A percentile compares a stretch with the other conserved stretches of the same genome.
Conservation (phyloP, 441 rosid genomes). For the Kokia cookei region DNA sequence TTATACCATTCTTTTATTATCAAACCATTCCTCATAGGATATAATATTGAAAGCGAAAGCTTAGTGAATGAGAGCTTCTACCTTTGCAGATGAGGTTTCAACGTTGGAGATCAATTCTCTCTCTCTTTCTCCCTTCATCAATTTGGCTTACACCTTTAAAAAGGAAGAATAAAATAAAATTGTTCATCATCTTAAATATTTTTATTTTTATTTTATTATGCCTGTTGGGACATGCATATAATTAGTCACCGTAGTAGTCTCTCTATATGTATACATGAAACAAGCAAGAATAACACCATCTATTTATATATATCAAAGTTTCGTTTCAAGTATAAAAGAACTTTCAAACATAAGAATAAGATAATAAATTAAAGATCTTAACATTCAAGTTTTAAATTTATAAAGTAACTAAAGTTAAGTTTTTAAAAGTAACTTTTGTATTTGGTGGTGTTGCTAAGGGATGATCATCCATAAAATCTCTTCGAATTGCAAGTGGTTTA, state of each 20-base stretch:
- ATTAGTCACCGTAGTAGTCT: background rate
- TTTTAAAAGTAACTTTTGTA: too few species aligned
- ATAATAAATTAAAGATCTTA: too few species aligned
- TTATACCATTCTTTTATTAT: constrained; percentile 19
- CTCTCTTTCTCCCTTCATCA: background rate
- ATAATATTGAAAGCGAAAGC: constrained; percentile 40
- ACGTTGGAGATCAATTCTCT: constrained; percentile 23
- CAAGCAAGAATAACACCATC: background rate
- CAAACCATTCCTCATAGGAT: background rate
- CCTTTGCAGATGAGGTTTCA: constrained; percentile 42
- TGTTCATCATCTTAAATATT: background rate
- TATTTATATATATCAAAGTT: background rate
- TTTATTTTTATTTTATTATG: background rate
- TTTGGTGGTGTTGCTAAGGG: too few species aligned
- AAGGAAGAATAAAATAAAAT: too few species aligned
- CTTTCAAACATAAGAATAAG: background rate
- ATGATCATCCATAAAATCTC: too few species aligned
- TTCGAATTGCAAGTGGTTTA: too few species aligned
- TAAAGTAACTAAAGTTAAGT: background rate
- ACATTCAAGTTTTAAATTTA: too few species aligned
- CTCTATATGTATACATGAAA: background rate
- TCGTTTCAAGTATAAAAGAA: background rate
- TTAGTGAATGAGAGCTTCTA: constrained; percentile 33
- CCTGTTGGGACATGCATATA: background rate
- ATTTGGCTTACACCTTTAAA: background rate